A percentile compares a stretch with the other conserved stretches of the same genome.
Evolutionary conservation across 345 rosid genomes (phyloP).

Genomic region (Nasturtium officinale): DNA sequence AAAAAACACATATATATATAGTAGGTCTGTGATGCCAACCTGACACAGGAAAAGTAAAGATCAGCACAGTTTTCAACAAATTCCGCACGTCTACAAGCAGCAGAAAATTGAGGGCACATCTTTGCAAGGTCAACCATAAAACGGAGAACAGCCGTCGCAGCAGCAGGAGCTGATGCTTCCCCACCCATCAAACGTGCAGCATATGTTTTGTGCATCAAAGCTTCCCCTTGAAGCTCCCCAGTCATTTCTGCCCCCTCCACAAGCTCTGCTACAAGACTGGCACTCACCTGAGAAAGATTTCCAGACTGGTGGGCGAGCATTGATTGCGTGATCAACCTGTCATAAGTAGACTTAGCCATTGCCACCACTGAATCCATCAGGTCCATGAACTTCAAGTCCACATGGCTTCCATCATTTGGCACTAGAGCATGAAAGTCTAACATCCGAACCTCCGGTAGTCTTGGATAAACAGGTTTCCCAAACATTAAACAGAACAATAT

Average conservation of each 20-base stretch:
- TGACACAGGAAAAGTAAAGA: slow-evolving; percentile 92
- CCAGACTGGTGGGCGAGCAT: slow-evolving; percentile 94
- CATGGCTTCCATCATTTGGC: slow-evolving; percentile 77
- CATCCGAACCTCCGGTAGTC: slow-evolving; percentile 98
- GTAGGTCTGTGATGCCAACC: slow-evolving; percentile 58
- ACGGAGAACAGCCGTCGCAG: slow-evolving; percentile 92
- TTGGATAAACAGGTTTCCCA: slow-evolving; percentile 95
- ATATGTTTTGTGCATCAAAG: slow-evolving; percentile 99
- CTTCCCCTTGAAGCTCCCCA: slow-evolving; percentile 99
- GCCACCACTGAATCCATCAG: slow-evolving; percentile 88
- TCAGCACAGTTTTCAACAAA: slow-evolving; percentile 91
- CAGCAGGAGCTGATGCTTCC: slow-evolving; percentile 98
- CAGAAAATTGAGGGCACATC: slow-evolving; percentile 93
- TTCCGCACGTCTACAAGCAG: slow-evolving; percentile 90
- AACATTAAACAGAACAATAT: slow-evolving; percentile 90
- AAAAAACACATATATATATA: not conserved
- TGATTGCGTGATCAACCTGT: slow-evolving; percentile 80
- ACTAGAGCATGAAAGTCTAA: slow-evolving; percentile 98
- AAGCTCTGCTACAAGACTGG: slow-evolving; percentile 91
- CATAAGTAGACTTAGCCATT: slow-evolving; percentile 97
- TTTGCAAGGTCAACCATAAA: slow-evolving; percentile 99
- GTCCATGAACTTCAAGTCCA: slow-evolving; percentile 89
- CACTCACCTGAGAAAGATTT: slow-evolving; percentile 82
- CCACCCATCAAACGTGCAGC: slow-evolving; percentile 99
- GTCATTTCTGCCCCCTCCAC: slow-evolving; percentile 90